Conservation (phyloP, 1,284 basidiomycete species). For the Sporisorium graminicola region DNA sequence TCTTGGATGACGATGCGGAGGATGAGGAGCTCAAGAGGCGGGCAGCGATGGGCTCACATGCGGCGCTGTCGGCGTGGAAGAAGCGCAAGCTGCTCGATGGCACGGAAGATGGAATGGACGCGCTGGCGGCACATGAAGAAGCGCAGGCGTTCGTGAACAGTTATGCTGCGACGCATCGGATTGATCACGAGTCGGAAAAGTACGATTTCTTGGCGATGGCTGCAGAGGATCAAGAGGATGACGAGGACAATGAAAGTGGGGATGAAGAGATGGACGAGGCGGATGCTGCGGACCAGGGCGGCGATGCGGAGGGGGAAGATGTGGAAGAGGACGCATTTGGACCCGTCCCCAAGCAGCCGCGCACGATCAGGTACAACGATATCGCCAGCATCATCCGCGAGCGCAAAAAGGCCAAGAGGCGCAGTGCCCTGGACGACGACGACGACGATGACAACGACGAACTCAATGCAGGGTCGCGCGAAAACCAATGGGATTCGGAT, state of each 20-base stretch:
- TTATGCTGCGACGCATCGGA: conserved; percentile 54
- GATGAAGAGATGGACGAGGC: conserved; percentile 14
- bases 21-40: conserved; percentile 55
- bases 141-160: conserved; percentile 56
- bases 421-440: conserved; percentile 22
- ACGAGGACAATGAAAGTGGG: conserved; percentile 10
- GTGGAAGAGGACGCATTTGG: conserved; percentile 36
- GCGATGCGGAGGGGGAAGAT: conserved; percentile 5
- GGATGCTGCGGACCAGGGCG: background rate
- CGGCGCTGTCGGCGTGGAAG: conserved; percentile 30
- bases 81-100: conserved; percentile 56
- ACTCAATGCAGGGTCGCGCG: background rate
- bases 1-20: conserved; percentile 66
- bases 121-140: conserved; percentile 53
- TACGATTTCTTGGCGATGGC: conserved; percentile 57
- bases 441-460: conserved; percentile 28
- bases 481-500: conserved; percentile 31
- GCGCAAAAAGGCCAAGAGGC: conserved; percentile 21
- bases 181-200: conserved; percentile 43
- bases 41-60: conserved; percentile 33
- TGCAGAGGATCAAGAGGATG: conserved; percentile 18
- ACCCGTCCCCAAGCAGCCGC: conserved; percentile 24
- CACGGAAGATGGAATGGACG: conserved; percentile 60
- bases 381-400: conserved; percentile 18
- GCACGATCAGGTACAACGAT: conserved; percentile 24